phyloP scores from a whole-genome alignment of 1,284 basidiomycete genomes.

The Apiotrichum gracile region DNA sequence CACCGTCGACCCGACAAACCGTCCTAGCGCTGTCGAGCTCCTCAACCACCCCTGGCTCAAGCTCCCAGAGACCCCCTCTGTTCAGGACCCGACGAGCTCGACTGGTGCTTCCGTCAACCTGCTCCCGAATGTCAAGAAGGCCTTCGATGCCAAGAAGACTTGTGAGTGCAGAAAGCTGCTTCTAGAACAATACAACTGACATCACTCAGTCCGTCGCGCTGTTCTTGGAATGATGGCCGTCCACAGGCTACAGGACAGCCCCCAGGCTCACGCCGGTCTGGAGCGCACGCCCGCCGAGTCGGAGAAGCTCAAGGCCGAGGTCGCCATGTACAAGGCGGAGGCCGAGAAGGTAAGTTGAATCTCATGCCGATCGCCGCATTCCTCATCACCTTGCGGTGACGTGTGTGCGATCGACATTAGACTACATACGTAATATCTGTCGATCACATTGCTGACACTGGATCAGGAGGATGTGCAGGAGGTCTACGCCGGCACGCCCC shows the following conservation, averaged over 20 bases:
- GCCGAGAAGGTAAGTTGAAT: constrained; percentile 63
- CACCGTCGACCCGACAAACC: constrained; percentile 68
- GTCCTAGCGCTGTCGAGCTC: constrained; percentile 69
- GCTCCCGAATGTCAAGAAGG: constrained; percentile 78
- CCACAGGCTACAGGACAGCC: constrained; percentile 58
- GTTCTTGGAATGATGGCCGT: constrained; percentile 78
- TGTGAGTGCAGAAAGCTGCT: constrained; percentile 53
- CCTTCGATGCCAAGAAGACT: constrained; percentile 77
- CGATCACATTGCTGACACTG: too few relatives aligned
- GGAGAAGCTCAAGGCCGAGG: constrained; percentile 56
- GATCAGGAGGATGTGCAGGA: constrained; percentile 38
- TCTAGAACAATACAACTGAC: not conserved
- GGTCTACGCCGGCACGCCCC: constrained; percentile 10
- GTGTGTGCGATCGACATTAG: too few relatives aligned
- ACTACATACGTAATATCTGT: too few relatives aligned
- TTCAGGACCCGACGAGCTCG: constrained; percentile 56
- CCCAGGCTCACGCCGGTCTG: constrained; percentile 49
- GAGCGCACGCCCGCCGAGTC: constrained; percentile 50
- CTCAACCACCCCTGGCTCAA: constrained; percentile 73
- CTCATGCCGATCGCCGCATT: too few relatives aligned
- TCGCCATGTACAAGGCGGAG: constrained; percentile 70
- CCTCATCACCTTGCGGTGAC: too few relatives aligned
- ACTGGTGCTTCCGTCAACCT: constrained; percentile 68
- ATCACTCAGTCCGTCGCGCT: constrained; percentile 67
- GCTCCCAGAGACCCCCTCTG: constrained; percentile 39